Conservation (phyloP, 2,329 filamentous ascomycete genomes). For the Bipolaris bicolor region DNA sequence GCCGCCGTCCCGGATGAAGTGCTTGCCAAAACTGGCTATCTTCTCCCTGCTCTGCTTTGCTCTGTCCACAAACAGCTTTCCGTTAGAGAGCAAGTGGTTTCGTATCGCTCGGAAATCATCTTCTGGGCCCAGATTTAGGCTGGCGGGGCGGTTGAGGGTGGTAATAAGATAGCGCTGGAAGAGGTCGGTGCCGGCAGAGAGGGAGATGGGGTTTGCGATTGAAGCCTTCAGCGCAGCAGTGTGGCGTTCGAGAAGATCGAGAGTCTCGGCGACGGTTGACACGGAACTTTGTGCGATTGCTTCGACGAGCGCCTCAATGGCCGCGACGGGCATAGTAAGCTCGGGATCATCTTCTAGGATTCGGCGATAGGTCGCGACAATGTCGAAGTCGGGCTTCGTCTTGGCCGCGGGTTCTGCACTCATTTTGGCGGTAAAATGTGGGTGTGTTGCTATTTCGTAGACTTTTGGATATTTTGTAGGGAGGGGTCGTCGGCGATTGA, state of each 20-base stretch:
- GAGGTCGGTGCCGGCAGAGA: constrained; percentile 91
- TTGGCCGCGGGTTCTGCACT: constrained; percentile 26
- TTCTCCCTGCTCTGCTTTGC: constrained; percentile 84
- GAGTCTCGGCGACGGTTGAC: constrained; percentile 90
- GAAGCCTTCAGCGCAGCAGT: constrained; percentile 77
- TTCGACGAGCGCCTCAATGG: constrained; percentile 88
- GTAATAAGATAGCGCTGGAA: constrained; percentile 93
- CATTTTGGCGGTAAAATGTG: constrained; percentile 28
- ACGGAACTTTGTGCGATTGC: constrained; percentile 80
- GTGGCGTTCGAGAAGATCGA: constrained; percentile 80
- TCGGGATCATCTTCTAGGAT: constrained; percentile 74
- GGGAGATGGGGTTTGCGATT: constrained; percentile 86
- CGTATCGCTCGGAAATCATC: constrained; percentile 83
- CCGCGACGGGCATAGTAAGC: constrained; percentile 93
- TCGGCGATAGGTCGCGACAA: constrained; percentile 69
- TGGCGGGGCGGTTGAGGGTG: constrained; percentile 63
- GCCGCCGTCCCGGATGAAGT: constrained; percentile 77
- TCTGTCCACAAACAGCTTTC: constrained; percentile 81
- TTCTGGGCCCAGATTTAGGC: constrained; percentile 53
- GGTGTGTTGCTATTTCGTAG: constrained; percentile 2
- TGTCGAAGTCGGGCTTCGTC: constrained; percentile 52
- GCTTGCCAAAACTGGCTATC: constrained; percentile 79
- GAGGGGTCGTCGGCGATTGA: constrained; percentile 28
- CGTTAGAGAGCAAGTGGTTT: constrained; percentile 83
- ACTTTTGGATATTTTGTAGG: constrained; percentile 17